Conservation (phyloP, 139 green algal genomes). For the Klebsormidium nitens region DNA sequence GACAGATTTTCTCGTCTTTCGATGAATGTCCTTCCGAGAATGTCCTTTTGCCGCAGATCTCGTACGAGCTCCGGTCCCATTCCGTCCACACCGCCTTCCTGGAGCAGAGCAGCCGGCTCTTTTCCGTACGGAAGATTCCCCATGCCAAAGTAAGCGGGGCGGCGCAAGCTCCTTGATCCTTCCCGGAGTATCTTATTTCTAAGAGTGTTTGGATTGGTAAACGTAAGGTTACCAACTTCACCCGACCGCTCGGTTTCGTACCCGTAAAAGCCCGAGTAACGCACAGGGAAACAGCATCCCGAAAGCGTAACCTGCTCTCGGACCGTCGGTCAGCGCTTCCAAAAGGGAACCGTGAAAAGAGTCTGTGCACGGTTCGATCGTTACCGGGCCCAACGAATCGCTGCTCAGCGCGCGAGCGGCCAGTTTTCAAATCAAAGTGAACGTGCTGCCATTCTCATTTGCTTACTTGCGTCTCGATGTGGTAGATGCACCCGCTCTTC, state of each 20-base stretch:
- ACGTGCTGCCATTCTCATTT: background rate
- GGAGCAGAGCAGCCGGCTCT: conserved; percentile 49
- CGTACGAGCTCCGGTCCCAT: conserved; percentile 72
- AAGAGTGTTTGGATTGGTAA: background rate
- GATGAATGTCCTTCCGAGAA: conserved; percentile 31
- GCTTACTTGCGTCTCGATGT: background rate
- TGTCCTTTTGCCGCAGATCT: conserved; percentile 35
- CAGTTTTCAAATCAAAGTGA: too few relatives aligned
- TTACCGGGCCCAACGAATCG: too few relatives aligned
- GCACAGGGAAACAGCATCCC: background rate
- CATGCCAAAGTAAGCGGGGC: background rate
- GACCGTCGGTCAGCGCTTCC: background rate
- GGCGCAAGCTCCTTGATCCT: background rate
- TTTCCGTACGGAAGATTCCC: conserved; percentile 50
- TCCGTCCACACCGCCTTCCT: conserved; percentile 65
- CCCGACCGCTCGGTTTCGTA: background rate
- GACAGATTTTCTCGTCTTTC: background rate
- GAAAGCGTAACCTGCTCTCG: background rate
- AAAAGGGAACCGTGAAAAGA: too few relatives aligned
- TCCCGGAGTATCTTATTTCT: background rate
- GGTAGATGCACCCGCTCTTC: conserved; percentile 55
- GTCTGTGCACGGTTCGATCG: too few relatives aligned
- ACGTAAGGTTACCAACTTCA: background rate
- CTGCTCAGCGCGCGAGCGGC: too few relatives aligned
- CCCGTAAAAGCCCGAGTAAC: background rate